These are phyloP conservation scores for Crithidia mellificae DNA, from an alignment of 208 protist species.

Conservation along the genomic window DNA sequence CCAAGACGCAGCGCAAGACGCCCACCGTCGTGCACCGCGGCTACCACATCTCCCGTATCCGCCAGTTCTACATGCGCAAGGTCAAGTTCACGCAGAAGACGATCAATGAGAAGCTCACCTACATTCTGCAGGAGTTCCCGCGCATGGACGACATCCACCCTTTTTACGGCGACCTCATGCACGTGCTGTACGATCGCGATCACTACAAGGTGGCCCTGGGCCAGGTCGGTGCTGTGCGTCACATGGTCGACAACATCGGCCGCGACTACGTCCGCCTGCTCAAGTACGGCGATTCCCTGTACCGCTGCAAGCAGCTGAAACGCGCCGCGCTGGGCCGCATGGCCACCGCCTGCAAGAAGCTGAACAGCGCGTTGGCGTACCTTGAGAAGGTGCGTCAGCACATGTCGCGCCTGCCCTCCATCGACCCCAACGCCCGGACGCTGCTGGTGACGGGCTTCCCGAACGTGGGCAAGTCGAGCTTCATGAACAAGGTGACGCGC, in stretches of 20 bases:
- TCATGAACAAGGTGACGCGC: conserved; percentile 99
- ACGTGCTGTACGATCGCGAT: conserved; percentile 99
- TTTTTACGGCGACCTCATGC: conserved; percentile 99
- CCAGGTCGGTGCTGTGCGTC: conserved; percentile 96
- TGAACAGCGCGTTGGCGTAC: conserved; percentile 95
- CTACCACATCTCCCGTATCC: conserved; percentile 99
- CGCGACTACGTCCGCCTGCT: conserved; percentile 98
- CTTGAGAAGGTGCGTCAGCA: conserved; percentile 99
- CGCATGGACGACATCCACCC: conserved; percentile 99
- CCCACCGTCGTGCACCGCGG: conserved; percentile 99
- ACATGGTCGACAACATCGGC: conserved; percentile 98
- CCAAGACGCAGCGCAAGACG: conserved; percentile 99
- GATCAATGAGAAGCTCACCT: conserved; percentile 97
- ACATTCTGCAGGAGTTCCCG: conserved; percentile 97
- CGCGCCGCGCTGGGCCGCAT: conserved; percentile 99
- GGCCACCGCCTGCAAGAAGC: conserved; percentile 98
- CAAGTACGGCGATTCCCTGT: conserved; percentile 99
- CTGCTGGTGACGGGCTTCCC: conserved; percentile 99
- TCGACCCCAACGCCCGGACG: conserved; percentile 99
- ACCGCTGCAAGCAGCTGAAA: conserved; percentile 99
- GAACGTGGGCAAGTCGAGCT: conserved; percentile 99
- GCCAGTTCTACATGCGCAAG: conserved; percentile 99
- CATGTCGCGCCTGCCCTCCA: conserved; percentile 98
- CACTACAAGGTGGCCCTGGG: conserved; percentile 99
- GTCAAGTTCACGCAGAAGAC: conserved; percentile 98